Evolutionary conservation across 495 filamentous ascomycete genomes (phyloP).

Genomic region (Penicillium desertorum): DNA sequence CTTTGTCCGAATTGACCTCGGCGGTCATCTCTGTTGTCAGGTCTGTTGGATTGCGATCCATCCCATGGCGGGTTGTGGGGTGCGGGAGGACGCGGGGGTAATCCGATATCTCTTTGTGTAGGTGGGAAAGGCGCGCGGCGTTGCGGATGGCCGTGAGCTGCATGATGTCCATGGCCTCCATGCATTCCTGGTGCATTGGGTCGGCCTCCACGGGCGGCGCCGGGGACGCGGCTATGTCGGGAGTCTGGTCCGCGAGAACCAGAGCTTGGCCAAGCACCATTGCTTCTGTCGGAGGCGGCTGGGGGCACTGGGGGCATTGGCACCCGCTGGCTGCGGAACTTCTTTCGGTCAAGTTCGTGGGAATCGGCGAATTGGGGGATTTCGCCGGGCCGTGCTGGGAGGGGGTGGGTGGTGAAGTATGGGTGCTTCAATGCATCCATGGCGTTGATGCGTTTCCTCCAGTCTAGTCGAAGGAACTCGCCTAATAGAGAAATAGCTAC

Average conservation of each 20-base stretch:
- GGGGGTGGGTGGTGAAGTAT: conserved; percentile 78
- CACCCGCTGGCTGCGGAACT: conserved; percentile 75
- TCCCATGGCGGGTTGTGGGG: conserved; percentile 35
- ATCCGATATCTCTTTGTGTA: conserved; percentile 34
- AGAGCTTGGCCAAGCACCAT: conserved; percentile 55
- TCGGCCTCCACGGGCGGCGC: conserved; percentile 29
- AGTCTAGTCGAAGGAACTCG: conserved; percentile 85
- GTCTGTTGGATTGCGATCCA: conserved; percentile 26
- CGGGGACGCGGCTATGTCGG: conserved; percentile 38
- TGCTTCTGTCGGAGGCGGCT: conserved; percentile 75
- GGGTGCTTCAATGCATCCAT: conserved; percentile 91
- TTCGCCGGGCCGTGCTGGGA: conserved; percentile 78
- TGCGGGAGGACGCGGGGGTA: conserved; percentile 43
- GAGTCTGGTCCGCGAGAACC: conserved; percentile 33
- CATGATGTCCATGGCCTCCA: conserved; percentile 6
- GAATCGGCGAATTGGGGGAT: conserved; percentile 89
- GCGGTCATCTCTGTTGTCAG: conserved; percentile 32
- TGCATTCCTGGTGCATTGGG: conserved; percentile 21
- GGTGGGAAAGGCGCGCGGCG: conserved; percentile 31
- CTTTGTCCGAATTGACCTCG: conserved; percentile 31
- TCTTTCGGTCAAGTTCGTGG: conserved; percentile 90
- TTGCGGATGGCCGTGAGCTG: conserved; percentile 12
- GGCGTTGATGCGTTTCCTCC: conserved; percentile 83
- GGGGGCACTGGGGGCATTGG: conserved; percentile 85
- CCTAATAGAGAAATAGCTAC: conserved; percentile 74